These are phyloP conservation scores for Cornus kousa DNA, from an alignment of 148 eudicot species.

Conservation along the genomic window DNA sequence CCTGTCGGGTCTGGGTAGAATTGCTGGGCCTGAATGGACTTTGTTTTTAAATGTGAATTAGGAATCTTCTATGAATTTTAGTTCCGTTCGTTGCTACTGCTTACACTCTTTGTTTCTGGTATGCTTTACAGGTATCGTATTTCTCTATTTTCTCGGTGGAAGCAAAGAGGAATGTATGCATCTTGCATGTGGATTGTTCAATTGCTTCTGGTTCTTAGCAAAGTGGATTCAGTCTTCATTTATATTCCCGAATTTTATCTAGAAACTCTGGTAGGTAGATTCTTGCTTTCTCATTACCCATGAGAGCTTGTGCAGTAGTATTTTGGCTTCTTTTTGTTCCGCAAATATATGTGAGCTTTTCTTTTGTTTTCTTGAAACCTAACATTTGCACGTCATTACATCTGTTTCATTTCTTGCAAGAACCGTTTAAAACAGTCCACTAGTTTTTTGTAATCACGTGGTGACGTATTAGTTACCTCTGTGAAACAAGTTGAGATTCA, in stretches of 20 bases:
- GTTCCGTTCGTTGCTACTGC: not conserved
- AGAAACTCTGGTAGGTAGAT: constrained; percentile 68
- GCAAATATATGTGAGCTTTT: not conserved
- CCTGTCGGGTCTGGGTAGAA: too few species aligned
- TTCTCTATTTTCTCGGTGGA: constrained; percentile 81
- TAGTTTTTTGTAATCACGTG: not conserved
- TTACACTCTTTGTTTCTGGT: not conserved
- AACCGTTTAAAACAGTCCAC: not conserved
- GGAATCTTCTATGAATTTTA: not conserved
- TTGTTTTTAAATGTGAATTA: not conserved
- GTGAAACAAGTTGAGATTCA: too few species aligned
- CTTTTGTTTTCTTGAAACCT: not conserved
- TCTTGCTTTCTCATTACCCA: not conserved
- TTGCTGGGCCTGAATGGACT: too few species aligned
- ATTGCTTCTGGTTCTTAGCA: constrained; percentile 87
- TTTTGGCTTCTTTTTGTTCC: not conserved
- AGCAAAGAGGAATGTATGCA: constrained; percentile 96
- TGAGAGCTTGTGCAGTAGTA: not conserved
- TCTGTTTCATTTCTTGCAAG: not conserved
- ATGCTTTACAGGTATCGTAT: constrained; percentile 70
- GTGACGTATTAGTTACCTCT: not conserved
- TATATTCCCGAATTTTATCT: constrained; percentile 88
- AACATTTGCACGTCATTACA: not conserved
- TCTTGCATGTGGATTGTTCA: constrained; percentile 88
- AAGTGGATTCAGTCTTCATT: constrained; percentile 64